Evolutionary conservation across 208 protist genomes (phyloP).

Genomic region (Crithidia sp.): DNA sequence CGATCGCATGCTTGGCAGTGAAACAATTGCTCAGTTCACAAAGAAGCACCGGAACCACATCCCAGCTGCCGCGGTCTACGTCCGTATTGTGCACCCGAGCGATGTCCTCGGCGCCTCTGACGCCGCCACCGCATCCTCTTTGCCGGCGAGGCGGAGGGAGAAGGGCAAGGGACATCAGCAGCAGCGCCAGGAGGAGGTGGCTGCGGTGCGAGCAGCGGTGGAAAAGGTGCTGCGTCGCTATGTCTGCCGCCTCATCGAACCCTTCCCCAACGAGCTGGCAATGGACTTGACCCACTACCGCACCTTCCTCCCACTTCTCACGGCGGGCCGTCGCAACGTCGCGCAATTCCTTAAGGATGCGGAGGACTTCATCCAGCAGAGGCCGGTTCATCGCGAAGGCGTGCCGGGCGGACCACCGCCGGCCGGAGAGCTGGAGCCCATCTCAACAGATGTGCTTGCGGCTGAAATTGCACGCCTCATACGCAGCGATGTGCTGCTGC

Average conservation of each 20-base stretch:
- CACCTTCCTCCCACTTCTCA: conserved; percentile 36
- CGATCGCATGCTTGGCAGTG: too few species aligned
- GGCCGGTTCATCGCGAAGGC: conserved; percentile 32
- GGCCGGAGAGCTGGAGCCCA: conserved; percentile 19
- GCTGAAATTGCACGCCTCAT: conserved; percentile 48
- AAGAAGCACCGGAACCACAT: conserved; percentile 8
- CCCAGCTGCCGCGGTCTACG: conserved; percentile 54
- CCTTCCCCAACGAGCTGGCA: conserved; percentile 46
- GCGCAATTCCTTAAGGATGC: conserved; percentile 39
- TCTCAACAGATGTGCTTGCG: conserved; percentile 43
- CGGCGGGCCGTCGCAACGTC: conserved; percentile 34
- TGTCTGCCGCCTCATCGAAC: conserved; percentile 36
- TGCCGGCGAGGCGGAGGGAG: not conserved
- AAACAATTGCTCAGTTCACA: too few species aligned
- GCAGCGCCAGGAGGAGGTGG: conserved; percentile 11
- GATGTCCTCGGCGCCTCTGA: not conserved
- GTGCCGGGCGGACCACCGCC: conserved; percentile 23
- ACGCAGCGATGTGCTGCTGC: conserved; percentile 38
- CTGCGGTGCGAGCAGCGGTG: conserved; percentile 21
- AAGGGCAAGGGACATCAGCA: not conserved
- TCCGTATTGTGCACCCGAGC: conserved; percentile 45
- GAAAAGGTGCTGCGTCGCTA: conserved; percentile 44
- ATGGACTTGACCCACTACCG: conserved; percentile 67
- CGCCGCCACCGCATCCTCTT: not conserved
- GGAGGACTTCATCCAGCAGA: conserved; percentile 7